A percentile compares a stretch with the other conserved stretches of the same genome.
Evolutionary conservation across 345 rosid genomes (phyloP).

Genomic region (Cardamine chenopodiifolia): DNA sequence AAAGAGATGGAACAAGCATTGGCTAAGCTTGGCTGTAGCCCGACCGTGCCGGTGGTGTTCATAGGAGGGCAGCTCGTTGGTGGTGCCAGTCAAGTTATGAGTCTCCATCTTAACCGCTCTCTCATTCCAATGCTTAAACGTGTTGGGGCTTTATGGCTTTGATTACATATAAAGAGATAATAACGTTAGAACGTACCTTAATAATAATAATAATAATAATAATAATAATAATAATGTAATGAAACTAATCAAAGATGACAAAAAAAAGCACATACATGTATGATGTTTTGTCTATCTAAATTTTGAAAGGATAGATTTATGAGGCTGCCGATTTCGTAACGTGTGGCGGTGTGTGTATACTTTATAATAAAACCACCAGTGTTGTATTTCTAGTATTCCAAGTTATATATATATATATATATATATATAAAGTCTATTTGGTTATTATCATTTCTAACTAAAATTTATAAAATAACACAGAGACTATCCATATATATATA

Average conservation of each 20-base stretch:
- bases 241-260: not conserved
- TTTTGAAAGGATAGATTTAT: constrained; percentile 22
- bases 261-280: not conserved
- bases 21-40: constrained; percentile 60
- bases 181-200: not conserved
- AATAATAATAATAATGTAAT: not conserved
- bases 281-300: constrained; percentile 2
- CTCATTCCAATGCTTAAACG: constrained; percentile 65
- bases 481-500: too few relatives aligned
- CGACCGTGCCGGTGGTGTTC: constrained; percentile 66
- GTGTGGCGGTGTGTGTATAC: not conserved
- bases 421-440: too few relatives aligned
- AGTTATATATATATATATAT: not conserved
- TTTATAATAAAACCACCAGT: not conserved
- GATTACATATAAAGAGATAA: not conserved
- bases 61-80: constrained; percentile 78
- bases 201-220: not conserved
- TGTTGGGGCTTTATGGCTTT: constrained; percentile 75
- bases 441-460: too few relatives aligned
- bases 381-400: not conserved
- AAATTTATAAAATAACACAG: too few relatives aligned
- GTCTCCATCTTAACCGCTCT: constrained; percentile 71
- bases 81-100: constrained; percentile 76
- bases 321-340: constrained; percentile 15
- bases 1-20: constrained; percentile 73